Evolutionary conservation across 352 stramenopile species (phyloP), one percentile per base, ranked within the genome.

Genomic region (Phytophthora colocasiae): DNA sequence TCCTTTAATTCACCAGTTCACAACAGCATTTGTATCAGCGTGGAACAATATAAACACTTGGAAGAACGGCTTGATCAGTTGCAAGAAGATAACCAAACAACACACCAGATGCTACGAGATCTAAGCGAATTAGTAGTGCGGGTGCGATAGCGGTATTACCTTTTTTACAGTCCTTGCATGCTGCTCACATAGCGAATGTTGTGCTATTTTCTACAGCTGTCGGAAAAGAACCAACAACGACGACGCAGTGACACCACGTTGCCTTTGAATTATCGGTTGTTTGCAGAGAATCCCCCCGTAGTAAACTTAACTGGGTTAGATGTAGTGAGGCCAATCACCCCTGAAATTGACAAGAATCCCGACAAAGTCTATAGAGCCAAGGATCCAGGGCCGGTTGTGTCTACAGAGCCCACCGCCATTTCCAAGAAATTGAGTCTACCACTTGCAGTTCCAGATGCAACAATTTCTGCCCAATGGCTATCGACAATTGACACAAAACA

Each of bases 381-480:
- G 14, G 38, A 4, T 6, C 27, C 39, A 11, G n/a, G 15, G 15
- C 39, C 39, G n/a, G 15, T 41, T 15, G 27, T 31, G 11, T 11
- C n/a, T 9, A 0, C 17, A 46, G 17, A n/a, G 12, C 38, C 5
- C 40, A 17, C 38, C 24, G 24, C 17, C 5, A 9, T 12, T 31
- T 34, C 24, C 4, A 67, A 67, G 27, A 67, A 67, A 26, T 41
- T 54, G 15, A 62, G 49, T 52, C 32, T 62, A 32, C 12, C 41
- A 2, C 27, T 67, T 32, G 59, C 50, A n/a, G 8, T 50, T 22
- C 50, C 59, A 7, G 50, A 67, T 8, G n/a, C 52, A 19, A 36
- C 50, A 31, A 15, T 67, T 15, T 61, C 50, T 6, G 46, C 50
- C 24, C 40, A 49, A 15, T 62, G 50, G 41, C 3, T 55, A 10